These are phyloP conservation scores for Chaetomium globosum DNA, from an alignment of 2,329 filamentous ascomycete species.

Conservation along the genomic window DNA sequence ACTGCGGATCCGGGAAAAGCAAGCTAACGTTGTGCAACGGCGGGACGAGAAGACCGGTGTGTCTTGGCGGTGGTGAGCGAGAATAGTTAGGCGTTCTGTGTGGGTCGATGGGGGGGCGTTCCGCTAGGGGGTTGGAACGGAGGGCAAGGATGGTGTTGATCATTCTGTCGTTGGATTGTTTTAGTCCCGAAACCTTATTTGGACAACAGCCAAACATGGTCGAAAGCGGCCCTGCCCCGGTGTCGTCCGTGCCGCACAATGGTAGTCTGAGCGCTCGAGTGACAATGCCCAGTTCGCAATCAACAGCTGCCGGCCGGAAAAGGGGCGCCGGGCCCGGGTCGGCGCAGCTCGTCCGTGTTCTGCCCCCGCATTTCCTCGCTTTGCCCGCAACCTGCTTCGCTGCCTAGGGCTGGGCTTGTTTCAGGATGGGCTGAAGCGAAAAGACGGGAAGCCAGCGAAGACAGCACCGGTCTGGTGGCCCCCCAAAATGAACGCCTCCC, in stretches of 20 bases:
- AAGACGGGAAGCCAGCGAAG: neutral
- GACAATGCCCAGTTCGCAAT: constrained; percentile 6
- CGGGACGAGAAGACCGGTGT: constrained; percentile 14
- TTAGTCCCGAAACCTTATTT: constrained; percentile 37
- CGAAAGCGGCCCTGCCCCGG: neutral
- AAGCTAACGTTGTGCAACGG: constrained; percentile 25
- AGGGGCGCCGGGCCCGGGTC: constrained; percentile 20
- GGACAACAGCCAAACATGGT: constrained; percentile 30
- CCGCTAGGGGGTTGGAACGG: constrained; percentile 1
- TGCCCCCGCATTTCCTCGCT: neutral
- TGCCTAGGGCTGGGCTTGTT: constrained; percentile 6
- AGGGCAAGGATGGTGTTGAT: constrained; percentile 27
- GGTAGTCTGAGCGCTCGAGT: constrained; percentile 7
- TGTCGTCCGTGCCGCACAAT: constrained; percentile 12
- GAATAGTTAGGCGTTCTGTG: constrained; percentile 9
- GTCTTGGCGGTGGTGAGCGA: constrained; percentile 25
- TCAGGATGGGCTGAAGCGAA: constrained; percentile 5
- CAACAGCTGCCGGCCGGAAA: neutral
- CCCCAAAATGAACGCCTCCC: neutral
- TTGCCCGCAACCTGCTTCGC: neutral
- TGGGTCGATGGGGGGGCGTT: constrained; percentile 8
- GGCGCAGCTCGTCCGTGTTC: neutral
- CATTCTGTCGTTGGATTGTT: constrained; percentile 27
- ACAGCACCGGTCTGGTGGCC: neutral
- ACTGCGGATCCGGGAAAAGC: constrained; percentile 18